A percentile compares a stretch with the other conserved stretches of the same genome.
Conservation (phyloP, 2,329 filamentous ascomycete genomes). For the Bipolaris sorokiniana region DNA sequence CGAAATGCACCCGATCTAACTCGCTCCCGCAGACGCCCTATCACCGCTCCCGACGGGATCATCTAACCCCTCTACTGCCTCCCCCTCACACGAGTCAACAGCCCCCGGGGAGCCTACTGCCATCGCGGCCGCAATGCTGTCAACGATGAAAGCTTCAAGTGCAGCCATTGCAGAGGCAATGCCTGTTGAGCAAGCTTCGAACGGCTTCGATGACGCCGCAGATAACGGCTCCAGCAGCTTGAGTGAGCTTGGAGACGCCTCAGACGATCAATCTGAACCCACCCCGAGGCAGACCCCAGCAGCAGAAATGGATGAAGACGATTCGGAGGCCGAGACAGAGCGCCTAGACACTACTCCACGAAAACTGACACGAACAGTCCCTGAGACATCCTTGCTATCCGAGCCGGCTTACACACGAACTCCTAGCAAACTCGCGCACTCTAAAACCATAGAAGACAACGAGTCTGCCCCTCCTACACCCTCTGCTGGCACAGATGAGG, state of each 20-base stretch:
- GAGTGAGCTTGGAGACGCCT: conserved; percentile 85
- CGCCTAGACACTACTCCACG: conserved; percentile 87
- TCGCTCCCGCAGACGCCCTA: conserved; percentile 19
- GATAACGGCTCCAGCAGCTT: conserved; percentile 77
- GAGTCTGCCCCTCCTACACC: conserved; percentile 40
- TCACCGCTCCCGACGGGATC: conserved; percentile 20
- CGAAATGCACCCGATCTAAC: conserved; percentile 8
- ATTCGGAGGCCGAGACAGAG: conserved; percentile 92
- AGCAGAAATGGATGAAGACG: conserved; percentile 59
- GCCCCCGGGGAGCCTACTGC: conserved; percentile 19
- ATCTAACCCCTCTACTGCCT: conserved; percentile 48
- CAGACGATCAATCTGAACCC: conserved; percentile 61
- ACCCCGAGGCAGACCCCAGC: conserved; percentile 35
- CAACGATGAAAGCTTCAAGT: conserved; percentile 31
- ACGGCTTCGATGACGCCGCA: conserved; percentile 59
- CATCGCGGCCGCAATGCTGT: conserved; percentile 31
- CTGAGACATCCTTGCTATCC: conserved; percentile 43
- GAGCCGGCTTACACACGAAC: conserved; percentile 44
- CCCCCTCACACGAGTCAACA: conserved; percentile 50
- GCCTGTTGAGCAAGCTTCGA: conserved; percentile 17
- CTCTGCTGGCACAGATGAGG: conserved; percentile 27
- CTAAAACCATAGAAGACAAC: conserved; percentile 40
- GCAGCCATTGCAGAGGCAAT: conserved; percentile 26
- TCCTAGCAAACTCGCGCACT: conserved; percentile 47
- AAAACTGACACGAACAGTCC: conserved; percentile 56